A percentile compares a stretch with the other conserved stretches of the same genome.
These are phyloP conservation scores for Cystofilobasidium macerans DNA, from an alignment of 768 basidiomycete species.

Conservation along the genomic window DNA sequence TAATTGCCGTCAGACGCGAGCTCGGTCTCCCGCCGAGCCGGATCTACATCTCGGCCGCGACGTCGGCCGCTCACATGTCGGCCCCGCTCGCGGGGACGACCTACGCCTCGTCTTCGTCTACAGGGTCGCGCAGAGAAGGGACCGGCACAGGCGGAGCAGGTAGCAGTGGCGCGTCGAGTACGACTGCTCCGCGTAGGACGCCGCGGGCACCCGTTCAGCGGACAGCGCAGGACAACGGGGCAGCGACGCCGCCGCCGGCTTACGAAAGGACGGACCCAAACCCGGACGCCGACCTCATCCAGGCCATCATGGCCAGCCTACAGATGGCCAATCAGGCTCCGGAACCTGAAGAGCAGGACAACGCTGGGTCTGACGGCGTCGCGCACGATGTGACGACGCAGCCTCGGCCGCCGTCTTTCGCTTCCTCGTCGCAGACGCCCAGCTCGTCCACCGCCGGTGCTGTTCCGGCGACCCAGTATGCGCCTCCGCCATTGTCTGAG, in stretches of 20 bases:
- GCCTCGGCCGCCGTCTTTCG: too few species aligned
- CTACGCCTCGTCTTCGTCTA: neutral
- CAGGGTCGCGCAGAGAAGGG: neutral
- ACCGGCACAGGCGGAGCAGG: too few species aligned
- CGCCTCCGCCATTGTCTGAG: neutral
- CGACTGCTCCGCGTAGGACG: neutral
- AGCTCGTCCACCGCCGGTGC: neutral
- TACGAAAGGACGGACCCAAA: constrained; percentile 12
- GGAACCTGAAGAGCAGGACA: too few species aligned
- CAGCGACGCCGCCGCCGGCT: constrained; percentile 7
- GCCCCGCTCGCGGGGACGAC: neutral
- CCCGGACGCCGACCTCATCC: constrained; percentile 10
- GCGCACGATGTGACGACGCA: too few species aligned
- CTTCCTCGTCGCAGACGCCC: too few species aligned
- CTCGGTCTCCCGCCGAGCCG: constrained; percentile 6
- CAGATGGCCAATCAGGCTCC: constrained; percentile 1
- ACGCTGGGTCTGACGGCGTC: too few species aligned
- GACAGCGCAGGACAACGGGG: neutral
- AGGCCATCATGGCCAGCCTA: constrained; percentile 14
- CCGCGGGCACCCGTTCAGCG: constrained; percentile 11
- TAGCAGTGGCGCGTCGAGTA: neutral
- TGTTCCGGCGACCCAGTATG: neutral
- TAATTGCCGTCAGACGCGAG: constrained; percentile 9
- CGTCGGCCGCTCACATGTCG: neutral
- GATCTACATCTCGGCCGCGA: constrained; percentile 7